phyloP scores from a whole-genome alignment of 2,329 filamentous ascomycete species.

The Diaporthe citri region DNA sequence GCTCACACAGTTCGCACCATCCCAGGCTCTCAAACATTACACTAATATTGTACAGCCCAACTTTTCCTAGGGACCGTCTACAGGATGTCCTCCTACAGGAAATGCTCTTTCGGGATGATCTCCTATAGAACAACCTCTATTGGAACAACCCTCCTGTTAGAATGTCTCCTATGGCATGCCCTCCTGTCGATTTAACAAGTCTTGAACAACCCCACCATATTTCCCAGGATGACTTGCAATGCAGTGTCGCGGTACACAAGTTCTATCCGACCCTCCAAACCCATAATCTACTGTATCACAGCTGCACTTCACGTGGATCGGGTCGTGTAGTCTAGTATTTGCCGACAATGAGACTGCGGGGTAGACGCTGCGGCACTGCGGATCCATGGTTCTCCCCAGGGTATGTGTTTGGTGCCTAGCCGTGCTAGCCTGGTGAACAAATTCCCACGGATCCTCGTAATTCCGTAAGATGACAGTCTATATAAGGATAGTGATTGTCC shows the following conservation, averaged over 20 bases:
- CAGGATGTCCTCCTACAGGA: too few species aligned
- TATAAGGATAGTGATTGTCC: neutral
- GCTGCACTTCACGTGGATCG: neutral
- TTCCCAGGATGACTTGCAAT: too few species aligned
- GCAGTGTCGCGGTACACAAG: neutral
- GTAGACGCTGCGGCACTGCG: neutral
- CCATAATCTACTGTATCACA: neutral
- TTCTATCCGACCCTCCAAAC: neutral
- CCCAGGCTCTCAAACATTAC: too few species aligned
- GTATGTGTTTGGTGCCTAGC: neutral
- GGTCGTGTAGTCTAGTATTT: neutral
- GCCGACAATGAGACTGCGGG: constrained; percentile 22
- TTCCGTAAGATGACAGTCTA: neutral
- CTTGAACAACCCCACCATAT: neutral
- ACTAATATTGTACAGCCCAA: too few species aligned
- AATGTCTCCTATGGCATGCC: too few species aligned
- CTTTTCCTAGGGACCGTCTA: too few species aligned
- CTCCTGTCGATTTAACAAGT: neutral
- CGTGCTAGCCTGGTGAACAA: neutral
- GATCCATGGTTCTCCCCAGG: constrained; percentile 17
- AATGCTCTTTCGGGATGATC: too few species aligned
- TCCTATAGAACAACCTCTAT: too few species aligned
- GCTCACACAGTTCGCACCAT: neutral
- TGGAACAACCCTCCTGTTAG: too few species aligned
- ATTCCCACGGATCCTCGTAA: neutral